Evolutionary conservation across 2,329 filamentous ascomycete species (phyloP).

Genomic region (Lachnellula arida): DNA sequence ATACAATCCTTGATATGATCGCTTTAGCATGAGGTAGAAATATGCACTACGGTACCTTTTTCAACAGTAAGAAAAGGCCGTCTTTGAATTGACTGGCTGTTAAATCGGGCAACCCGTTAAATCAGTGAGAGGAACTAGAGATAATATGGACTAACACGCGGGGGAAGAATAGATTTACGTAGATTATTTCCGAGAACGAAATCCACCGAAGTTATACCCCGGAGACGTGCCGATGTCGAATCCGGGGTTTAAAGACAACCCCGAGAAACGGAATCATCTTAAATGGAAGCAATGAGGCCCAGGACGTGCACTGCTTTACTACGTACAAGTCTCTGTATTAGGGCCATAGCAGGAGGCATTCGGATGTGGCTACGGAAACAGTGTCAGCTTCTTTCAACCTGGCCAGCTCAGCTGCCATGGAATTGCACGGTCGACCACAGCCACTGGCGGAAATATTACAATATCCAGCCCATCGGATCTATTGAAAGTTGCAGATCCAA

Average conservation of each 20-base stretch:
- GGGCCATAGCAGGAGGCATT: constrained; percentile 77
- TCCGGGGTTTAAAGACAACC: constrained; percentile 39
- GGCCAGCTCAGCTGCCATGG: constrained; percentile 26
- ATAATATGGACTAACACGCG: too few relatives aligned
- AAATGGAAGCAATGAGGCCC: constrained; percentile 64
- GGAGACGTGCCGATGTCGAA: too few relatives aligned
- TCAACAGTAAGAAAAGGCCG: too few relatives aligned
- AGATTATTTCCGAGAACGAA: too few relatives aligned
- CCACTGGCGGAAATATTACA: constrained; percentile 7
- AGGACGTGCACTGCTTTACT: constrained; percentile 73
- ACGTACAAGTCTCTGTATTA: constrained; percentile 72
- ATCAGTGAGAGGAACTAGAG: too few relatives aligned
- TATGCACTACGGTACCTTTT: too few relatives aligned
- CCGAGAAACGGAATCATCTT: constrained; percentile 63
- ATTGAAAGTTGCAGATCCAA: neutral
- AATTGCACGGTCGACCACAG: constrained; percentile 17
- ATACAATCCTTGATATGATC: too few relatives aligned
- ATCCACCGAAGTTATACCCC: too few relatives aligned
- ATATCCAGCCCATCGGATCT: neutral
- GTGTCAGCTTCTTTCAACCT: constrained; percentile 73
- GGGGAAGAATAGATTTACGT: too few relatives aligned
- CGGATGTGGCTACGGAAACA: constrained; percentile 64
- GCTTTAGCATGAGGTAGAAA: too few relatives aligned
- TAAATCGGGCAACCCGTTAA: too few relatives aligned
- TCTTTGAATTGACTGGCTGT: too few relatives aligned